phyloP scores from a whole-genome alignment of 2,329 filamentous ascomycete genomes.

The Colletotrichum sp. region DNA sequence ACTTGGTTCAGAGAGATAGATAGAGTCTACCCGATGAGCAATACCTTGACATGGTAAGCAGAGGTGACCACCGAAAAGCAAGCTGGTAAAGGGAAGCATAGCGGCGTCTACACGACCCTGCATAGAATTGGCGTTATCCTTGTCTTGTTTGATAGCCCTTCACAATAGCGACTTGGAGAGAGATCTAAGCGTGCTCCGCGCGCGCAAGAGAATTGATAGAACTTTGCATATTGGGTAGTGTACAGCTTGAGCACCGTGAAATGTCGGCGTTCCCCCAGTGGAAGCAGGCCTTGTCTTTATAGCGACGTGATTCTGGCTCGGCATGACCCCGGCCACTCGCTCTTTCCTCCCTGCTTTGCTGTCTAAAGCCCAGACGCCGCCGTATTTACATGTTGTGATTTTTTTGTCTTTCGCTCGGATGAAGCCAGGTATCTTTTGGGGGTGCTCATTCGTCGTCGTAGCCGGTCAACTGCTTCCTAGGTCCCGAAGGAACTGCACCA shows the following conservation, averaged over 20 bases:
- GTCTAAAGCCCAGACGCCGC: constrained; percentile 24
- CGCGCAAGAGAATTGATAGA: not conserved
- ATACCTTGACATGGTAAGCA: not conserved
- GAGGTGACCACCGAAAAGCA: not conserved
- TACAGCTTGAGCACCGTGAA: constrained; percentile 4
- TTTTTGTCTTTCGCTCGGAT: not conserved
- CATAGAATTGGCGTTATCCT: constrained; percentile 15
- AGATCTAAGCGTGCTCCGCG: not conserved
- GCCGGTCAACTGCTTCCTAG: constrained; percentile 63
- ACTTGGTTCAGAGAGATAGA: constrained; percentile 61
- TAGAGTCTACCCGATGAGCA: constrained; percentile 42
- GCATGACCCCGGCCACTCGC: not conserved
- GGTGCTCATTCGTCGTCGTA: constrained; percentile 60
- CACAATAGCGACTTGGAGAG: not conserved
- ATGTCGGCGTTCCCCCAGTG: not conserved
- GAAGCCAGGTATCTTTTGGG: not conserved
- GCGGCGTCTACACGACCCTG: not conserved
- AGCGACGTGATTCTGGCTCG: not conserved
- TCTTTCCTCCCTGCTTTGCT: not conserved
- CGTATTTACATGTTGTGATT: constrained; percentile 25
- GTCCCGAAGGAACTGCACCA: constrained; percentile 58
- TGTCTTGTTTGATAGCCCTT: not conserved
- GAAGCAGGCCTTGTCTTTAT: not conserved
- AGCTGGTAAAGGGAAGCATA: constrained; percentile 21
- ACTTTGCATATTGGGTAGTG: constrained; percentile 7